A percentile compares a stretch with the other conserved stretches of the same genome.
phyloP scores from a whole-genome alignment of 208 protist genomes.

The Blastocrithidia nonstop region DNA sequence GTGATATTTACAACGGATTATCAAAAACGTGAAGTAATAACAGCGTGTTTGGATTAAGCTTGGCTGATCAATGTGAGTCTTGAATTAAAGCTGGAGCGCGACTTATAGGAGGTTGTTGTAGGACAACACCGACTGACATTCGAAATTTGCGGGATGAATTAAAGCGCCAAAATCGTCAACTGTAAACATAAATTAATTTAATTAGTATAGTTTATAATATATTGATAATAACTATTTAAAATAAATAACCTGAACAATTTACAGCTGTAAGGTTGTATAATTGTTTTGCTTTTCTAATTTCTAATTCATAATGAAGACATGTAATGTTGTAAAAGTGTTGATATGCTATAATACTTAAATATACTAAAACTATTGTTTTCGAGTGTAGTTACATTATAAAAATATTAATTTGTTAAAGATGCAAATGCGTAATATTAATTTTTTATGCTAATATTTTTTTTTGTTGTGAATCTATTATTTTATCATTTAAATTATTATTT shows the following conservation, averaged over 20 bases:
- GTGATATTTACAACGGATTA: constrained; percentile 20
- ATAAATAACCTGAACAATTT: not conserved
- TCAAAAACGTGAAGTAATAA: constrained; percentile 15
- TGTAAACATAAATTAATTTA: not conserved
- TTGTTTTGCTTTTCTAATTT: not conserved
- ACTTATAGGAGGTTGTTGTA: constrained; percentile 38
- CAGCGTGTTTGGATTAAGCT: not conserved
- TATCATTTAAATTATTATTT: no score
- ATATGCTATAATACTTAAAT: no score
- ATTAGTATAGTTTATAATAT: constrained; percentile 1
- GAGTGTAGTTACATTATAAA: no score
- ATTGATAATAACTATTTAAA: not conserved
- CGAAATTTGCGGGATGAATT: no score
- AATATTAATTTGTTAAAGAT: no score
- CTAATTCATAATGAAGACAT: no score
- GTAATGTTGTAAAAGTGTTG: no score
- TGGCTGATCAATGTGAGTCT: constrained; percentile 6
- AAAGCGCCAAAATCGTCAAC: no score
- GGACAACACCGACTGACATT: constrained; percentile 10
- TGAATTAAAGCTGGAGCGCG: constrained; percentile 17
- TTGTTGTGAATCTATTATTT: no score
- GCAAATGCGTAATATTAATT: not conserved
- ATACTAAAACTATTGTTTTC: no score
- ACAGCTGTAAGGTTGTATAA: not conserved
- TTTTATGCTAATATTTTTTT: not conserved